phyloP scores from a whole-genome alignment of 495 filamentous ascomycete genomes.

The Penicillium atrosanguineum region DNA sequence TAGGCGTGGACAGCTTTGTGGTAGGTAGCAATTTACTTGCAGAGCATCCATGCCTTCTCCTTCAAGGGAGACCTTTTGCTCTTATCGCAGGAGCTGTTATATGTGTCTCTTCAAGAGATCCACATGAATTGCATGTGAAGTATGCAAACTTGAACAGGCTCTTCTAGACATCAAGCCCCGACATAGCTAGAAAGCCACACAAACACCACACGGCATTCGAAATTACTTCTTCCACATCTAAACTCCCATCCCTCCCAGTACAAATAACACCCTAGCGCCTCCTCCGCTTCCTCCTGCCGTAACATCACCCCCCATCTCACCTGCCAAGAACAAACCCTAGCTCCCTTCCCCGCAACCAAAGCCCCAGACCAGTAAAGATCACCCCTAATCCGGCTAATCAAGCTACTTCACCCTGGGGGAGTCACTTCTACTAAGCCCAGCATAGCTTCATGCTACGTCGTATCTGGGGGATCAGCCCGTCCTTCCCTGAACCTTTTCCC shows the following conservation, averaged over 20 bases:
- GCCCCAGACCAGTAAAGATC: conserved; percentile 8
- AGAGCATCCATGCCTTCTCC: neutral
- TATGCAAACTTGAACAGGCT: neutral
- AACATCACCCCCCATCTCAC: neutral
- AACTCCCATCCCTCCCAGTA: neutral
- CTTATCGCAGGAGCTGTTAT: neutral
- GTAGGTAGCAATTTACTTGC: neutral
- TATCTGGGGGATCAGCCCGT: conserved; percentile 3
- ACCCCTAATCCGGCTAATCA: neutral
- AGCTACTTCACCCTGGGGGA: too few species aligned
- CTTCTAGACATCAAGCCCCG: neutral
- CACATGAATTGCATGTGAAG: too few species aligned
- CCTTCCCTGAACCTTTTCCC: conserved; percentile 4
- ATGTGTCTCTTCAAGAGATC: too few species aligned
- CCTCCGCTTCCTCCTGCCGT: neutral
- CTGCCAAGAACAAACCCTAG: conserved; percentile 2
- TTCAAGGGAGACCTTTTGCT: neutral
- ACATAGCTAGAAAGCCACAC: neutral
- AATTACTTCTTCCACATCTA: neutral
- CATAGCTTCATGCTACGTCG: conserved; percentile 1
- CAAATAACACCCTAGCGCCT: neutral
- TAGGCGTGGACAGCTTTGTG: neutral
- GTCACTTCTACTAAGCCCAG: neutral
- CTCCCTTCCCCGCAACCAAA: conserved; percentile 8
- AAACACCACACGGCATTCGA: neutral